These are phyloP conservation scores for Ballota nigra DNA, from an alignment of 257 asterid species.

Conservation along the genomic window DNA sequence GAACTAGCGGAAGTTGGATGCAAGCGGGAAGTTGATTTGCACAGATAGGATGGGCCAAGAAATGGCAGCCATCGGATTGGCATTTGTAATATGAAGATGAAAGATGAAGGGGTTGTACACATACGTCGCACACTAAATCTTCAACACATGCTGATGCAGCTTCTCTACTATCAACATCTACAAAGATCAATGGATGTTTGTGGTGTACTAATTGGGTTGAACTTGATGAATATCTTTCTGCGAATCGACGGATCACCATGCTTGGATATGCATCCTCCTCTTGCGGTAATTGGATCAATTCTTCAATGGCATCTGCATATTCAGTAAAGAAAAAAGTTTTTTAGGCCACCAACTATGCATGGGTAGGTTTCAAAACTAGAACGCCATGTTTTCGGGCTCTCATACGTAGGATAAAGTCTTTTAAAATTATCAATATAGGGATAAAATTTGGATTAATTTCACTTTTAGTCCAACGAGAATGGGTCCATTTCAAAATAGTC, in stretches of 20 bases:
- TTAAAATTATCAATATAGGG: too few species aligned
- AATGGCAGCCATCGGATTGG: not conserved
- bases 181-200: not conserved
- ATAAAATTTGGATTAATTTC: too few species aligned
- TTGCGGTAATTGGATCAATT: not conserved
- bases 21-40: not conserved
- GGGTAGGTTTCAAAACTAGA: too few species aligned
- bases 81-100: conserved; percentile 1
- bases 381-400: too few species aligned
- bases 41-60: not conserved
- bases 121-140: conserved; percentile 2
- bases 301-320: not conserved
- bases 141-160: too few species aligned
- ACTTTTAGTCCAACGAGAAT: too few species aligned
- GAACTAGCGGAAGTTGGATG: too few species aligned
- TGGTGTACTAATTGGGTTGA: not conserved
- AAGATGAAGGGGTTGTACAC: not conserved
- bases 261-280: conserved; percentile 1
- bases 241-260: not conserved
- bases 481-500: too few species aligned
- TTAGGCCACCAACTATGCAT: too few species aligned
- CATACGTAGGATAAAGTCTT: too few species aligned
- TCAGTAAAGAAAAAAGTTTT: too few species aligned
- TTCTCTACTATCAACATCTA: too few species aligned
- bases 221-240: not conserved